A percentile compares a stretch with the other conserved stretches of the same genome.
Conservation (phyloP, 305 asterid species). For the Fraxinus velutina region DNA sequence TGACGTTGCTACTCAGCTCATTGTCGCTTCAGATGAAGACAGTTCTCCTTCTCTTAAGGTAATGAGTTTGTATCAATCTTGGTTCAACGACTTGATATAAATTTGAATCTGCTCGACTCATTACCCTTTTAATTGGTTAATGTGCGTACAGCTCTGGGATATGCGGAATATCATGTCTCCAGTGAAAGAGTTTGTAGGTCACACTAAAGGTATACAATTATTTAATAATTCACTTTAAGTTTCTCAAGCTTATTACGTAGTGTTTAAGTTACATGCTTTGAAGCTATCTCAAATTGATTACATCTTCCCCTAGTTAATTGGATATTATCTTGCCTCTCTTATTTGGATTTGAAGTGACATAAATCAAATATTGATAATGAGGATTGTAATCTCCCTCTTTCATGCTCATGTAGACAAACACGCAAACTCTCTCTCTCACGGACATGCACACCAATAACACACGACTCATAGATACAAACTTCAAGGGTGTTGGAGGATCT, state of each 20-base stretch:
- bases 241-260: not conserved
- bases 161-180: constrained; percentile 91
- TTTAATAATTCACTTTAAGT: not conserved
- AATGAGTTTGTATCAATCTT: constrained; percentile 23
- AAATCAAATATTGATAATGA: not conserved
- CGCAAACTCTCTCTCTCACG: not conserved
- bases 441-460: not conserved
- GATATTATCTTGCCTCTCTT: not conserved
- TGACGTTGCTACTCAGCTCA: constrained; percentile 82
- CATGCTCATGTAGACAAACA: not conserved
- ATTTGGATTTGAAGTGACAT: not conserved
- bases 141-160: constrained; percentile 86
- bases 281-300: constrained; percentile 4
- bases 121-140: constrained; percentile 24
- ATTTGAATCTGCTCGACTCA: constrained; percentile 8
- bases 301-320: constrained; percentile 15
- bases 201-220: constrained; percentile 68
- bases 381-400: not conserved
- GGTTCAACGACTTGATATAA: constrained; percentile 12
- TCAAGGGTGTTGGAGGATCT: not conserved
- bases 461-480: not conserved
- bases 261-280: not conserved
- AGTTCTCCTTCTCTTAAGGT: constrained; percentile 85
- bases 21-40: constrained; percentile 98
- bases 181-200: constrained; percentile 88